A percentile compares a stretch with the other conserved stretches of the same genome.
phyloP scores from a whole-genome alignment of 2,329 filamentous ascomycete species.

The Aaosphaeria pasadenensis region DNA sequence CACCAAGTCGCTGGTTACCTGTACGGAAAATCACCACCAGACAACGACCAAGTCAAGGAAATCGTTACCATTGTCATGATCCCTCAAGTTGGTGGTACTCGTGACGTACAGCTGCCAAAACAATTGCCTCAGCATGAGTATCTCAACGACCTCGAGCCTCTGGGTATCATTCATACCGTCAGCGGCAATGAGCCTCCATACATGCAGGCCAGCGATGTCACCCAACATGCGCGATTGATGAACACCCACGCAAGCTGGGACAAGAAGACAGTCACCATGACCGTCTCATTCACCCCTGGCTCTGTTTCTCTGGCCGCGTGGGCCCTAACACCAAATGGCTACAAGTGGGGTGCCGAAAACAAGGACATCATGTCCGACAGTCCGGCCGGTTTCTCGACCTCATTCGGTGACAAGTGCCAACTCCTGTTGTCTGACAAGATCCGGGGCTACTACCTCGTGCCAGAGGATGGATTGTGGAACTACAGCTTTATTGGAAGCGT shows the following conservation, averaged over 20 bases:
- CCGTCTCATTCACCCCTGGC: constrained; percentile 93
- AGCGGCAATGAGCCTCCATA: constrained; percentile 93
- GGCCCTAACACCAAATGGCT: constrained; percentile 86
- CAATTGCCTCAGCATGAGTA: constrained; percentile 90
- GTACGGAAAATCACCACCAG: constrained; percentile 86
- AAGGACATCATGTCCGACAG: constrained; percentile 89
- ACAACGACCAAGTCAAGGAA: constrained; percentile 97
- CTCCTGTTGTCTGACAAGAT: constrained; percentile 90
- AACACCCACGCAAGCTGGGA: constrained; percentile 79
- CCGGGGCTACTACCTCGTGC: constrained; percentile 92
- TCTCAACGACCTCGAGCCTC: constrained; percentile 78
- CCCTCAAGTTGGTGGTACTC: constrained; percentile 90
- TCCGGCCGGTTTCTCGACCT: constrained; percentile 87
- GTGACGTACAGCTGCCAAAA: constrained; percentile 86
- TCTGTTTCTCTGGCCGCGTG: constrained; percentile 93
- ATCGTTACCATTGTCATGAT: constrained; percentile 96
- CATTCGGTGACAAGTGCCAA: constrained; percentile 94
- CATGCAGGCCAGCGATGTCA: constrained; percentile 94
- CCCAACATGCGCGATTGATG: constrained; percentile 87
- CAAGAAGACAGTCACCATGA: constrained; percentile 89
- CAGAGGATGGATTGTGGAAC: constrained; percentile 89
- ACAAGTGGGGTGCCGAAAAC: constrained; percentile 97
- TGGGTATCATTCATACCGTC: constrained; percentile 93
- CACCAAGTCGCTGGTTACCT: constrained; percentile 96
- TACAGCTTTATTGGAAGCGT: constrained; percentile 96